Conservation (phyloP, 768 basidiomycete species). For the Pholiota conissans region DNA sequence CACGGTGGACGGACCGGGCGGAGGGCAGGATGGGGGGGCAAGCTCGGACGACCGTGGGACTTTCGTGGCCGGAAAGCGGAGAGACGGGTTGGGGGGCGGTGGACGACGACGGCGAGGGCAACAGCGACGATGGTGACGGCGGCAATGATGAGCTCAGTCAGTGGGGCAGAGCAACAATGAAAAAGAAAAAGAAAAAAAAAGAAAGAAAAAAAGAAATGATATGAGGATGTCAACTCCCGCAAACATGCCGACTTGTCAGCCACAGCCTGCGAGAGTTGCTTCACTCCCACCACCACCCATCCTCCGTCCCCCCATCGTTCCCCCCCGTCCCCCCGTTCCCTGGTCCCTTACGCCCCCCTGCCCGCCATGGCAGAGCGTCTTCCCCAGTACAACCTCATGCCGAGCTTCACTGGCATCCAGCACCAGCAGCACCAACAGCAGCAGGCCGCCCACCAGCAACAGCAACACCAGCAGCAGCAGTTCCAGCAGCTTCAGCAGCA, state of each 20-base stretch:
- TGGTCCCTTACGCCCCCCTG: conserved; percentile 10
- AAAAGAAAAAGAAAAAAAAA: too few species aligned
- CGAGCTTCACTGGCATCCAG: conserved; percentile 46
- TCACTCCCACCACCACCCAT: conserved; percentile 58
- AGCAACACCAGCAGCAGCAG: conserved; percentile 38
- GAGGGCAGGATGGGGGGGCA: too few species aligned
- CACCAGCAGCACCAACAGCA: conserved; percentile 48
- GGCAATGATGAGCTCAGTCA: too few species aligned
- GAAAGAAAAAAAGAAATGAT: conserved; percentile 6
- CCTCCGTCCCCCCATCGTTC: conserved; percentile 26
- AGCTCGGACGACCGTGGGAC: too few species aligned
- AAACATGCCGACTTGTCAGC: conserved; percentile 47
- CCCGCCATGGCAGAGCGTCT: conserved; percentile 65
- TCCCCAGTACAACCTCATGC: conserved; percentile 54
- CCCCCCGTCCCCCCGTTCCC: conserved; percentile 22
- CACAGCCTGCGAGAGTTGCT: conserved; percentile 48
- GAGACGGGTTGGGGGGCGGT: too few species aligned
- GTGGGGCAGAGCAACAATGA: too few species aligned
- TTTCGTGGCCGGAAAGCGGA: too few species aligned
- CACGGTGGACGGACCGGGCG: not conserved
- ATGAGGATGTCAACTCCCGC: conserved; percentile 37
- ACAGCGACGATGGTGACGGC: too few species aligned
- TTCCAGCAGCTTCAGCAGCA: conserved; percentile 43
- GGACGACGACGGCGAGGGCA: too few species aligned
- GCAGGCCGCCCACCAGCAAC: conserved; percentile 40